Base-by-base conservation (phyloP, 345 rosid genomes). In the Sisymbrium irio region DNA sequence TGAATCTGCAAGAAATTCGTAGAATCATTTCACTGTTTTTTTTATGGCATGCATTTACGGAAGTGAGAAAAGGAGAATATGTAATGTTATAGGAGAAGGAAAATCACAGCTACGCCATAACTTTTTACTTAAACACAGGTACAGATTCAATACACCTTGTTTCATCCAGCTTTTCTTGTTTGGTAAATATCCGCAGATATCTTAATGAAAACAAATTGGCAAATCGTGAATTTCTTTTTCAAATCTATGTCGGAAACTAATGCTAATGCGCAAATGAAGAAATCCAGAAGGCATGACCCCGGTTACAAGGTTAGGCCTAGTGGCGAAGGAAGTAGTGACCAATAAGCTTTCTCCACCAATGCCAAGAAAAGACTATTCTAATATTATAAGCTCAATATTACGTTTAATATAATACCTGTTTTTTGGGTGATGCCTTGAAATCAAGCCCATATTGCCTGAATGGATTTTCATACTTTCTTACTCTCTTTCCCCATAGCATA, bases 401-500 rank as follows among this genome's bases (percentile, higher is more conserved):
- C 37, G 53, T 71, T 71, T 15, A 28, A 71, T 46, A 36, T 50
- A 54, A 68, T 65, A 81, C 60, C 72, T 71, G 76, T 84, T 85
- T 87, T 89, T 89, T 85, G 44, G 79, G 20, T 40, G 77, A 51
- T 72, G 86, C 75, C 58, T 78, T 78, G 76, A 84, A 69, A 81
- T 91, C 97, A 72, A 94, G 80, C 61, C 98, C 98, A 74, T 94
- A 94, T 78, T 84, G 84, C 82, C 62, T 62, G 20, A 88, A 78
- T 35, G 97, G 89, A 76, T 86, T 79, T 83, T 94, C 88, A 79
- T 86, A 83, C 49, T 87, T 89, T 27, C 92, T 87, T 63, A 89
- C 82, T 81, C 96, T 84, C 85, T 76, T 88, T 54, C 97, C 97
- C 98, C 97, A 94, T 73, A 88, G 14, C 81, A 78, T 76, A 46